A percentile compares a stretch with the other conserved stretches of the same genome.
Conservation (phyloP, 768 basidiomycete species). For the Sutorius australiensis region DNA sequence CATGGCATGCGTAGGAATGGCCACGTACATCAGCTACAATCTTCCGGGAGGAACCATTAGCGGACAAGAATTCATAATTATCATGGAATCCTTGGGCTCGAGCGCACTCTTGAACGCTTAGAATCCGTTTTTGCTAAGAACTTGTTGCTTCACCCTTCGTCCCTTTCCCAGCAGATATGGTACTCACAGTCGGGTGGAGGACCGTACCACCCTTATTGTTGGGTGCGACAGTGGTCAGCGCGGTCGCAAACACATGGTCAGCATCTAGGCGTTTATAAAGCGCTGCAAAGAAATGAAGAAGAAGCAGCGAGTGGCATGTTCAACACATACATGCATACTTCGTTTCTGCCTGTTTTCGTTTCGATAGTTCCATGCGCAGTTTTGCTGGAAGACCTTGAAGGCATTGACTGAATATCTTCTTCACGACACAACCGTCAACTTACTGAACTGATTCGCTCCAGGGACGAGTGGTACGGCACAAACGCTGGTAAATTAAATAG, state of each 20-base stretch:
- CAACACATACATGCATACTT: conserved; percentile 26
- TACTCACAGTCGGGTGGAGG: conserved; percentile 45
- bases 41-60: conserved; percentile 32
- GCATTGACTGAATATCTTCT: background rate
- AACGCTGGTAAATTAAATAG: conserved; percentile 35
- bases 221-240: conserved; percentile 55
- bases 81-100: conserved; percentile 81
- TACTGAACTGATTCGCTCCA: conserved; percentile 51
- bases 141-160: background rate
- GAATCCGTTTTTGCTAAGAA: conserved; percentile 63
- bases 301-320: background rate
- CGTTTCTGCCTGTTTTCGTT: conserved; percentile 23
- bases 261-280: conserved; percentile 56
- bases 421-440: conserved; percentile 7
- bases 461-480: conserved; percentile 51
- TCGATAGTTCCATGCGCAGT: conserved; percentile 38
- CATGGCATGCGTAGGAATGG: background rate
- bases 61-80: conserved; percentile 56
- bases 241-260: conserved; percentile 55
- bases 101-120: conserved; percentile 65
- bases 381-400: conserved; percentile 40
- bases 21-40: conserved; percentile 51
- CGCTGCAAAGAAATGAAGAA: conserved; percentile 31
- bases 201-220: conserved; percentile 43
- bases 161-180: background rate